Conservation (phyloP, 2,329 filamentous ascomycete genomes). For the Colletotrichum lupini region DNA sequence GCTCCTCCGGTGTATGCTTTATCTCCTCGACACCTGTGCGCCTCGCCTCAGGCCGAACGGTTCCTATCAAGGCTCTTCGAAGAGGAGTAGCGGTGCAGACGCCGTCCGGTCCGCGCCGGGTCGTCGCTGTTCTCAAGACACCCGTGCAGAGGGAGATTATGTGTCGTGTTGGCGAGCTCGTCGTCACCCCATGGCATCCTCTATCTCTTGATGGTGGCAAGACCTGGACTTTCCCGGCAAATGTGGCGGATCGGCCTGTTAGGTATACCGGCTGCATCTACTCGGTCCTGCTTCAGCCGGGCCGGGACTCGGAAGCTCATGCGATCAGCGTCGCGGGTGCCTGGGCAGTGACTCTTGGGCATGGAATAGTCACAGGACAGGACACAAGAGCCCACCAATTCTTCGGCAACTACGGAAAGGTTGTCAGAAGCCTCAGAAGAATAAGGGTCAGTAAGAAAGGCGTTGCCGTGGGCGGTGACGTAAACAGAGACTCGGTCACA, state of each 20-base stretch:
- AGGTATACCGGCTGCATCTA: conserved; percentile 65
- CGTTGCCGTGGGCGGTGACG: conserved; percentile 55
- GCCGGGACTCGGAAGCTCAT: conserved; percentile 57
- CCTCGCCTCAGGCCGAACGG: conserved; percentile 52
- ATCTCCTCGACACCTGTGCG: conserved; percentile 58
- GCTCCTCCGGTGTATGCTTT: conserved; percentile 60
- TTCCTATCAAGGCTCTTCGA: conserved; percentile 56
- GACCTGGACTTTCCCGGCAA: conserved; percentile 59
- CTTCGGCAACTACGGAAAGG: conserved; percentile 61
- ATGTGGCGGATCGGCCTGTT: conserved; percentile 45
- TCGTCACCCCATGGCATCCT: conserved; percentile 72
- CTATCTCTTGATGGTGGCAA: conserved; percentile 50
- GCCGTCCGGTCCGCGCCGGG: conserved; percentile 58
- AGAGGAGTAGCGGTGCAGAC: conserved; percentile 61
- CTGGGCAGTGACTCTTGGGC: conserved; percentile 69
- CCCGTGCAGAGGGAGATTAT: conserved; percentile 52
- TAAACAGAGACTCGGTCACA: conserved; percentile 49
- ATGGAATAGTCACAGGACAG: conserved; percentile 56
- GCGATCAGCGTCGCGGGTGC: conserved; percentile 58
- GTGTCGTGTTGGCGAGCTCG: conserved; percentile 57
- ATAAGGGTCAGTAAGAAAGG: conserved; percentile 49
- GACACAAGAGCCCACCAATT: conserved; percentile 64
- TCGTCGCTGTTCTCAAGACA: conserved; percentile 64
- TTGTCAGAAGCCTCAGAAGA: conserved; percentile 51
- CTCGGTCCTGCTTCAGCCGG: conserved; percentile 65